Conservation (phyloP, 1,284 basidiomycete genomes). For the Sporisorium iseilematis-ciliati region DNA sequence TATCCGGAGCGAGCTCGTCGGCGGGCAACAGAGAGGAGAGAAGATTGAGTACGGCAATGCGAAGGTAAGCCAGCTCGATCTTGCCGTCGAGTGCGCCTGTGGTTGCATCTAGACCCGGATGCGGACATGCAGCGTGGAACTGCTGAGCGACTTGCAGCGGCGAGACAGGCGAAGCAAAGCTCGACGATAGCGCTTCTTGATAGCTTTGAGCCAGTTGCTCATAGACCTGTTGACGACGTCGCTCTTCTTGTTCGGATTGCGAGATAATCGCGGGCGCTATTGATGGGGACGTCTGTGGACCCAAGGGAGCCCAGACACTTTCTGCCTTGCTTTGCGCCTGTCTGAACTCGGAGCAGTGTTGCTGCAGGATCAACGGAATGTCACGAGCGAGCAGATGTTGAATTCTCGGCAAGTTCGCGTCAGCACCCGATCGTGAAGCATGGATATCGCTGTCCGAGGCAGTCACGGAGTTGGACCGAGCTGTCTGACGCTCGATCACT, state of each 20-base stretch:
- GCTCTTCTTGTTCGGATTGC: slow-evolving; percentile 12
- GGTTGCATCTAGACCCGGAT: slow-evolving; percentile 35
- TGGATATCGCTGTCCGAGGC: slow-evolving; percentile 20
- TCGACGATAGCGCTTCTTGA: slow-evolving; percentile 1
- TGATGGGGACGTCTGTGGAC: slow-evolving; percentile 2
- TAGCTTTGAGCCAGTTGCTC: slow-evolving; percentile 8
- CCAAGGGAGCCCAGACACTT: slow-evolving; percentile 40
- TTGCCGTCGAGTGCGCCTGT: slow-evolving; percentile 37
- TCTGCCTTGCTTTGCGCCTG: slow-evolving; percentile 22
- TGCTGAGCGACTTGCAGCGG: slow-evolving; percentile 33
- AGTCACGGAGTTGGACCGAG: neutral
- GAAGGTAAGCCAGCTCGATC: slow-evolving; percentile 39
- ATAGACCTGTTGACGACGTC: slow-evolving; percentile 17
- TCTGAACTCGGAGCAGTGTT: slow-evolving; percentile 44
- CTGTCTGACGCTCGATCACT: slow-evolving; percentile 18
- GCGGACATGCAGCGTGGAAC: slow-evolving; percentile 26
- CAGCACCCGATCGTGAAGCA: slow-evolving; percentile 4
- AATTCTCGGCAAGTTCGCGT: slow-evolving; percentile 17
- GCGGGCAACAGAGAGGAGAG: slow-evolving; percentile 43
- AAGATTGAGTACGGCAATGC: slow-evolving; percentile 33
- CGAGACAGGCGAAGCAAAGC: neutral
- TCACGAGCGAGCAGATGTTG: slow-evolving; percentile 40
- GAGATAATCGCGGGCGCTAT: neutral
- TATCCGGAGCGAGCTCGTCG: slow-evolving; percentile 47
- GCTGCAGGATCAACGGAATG: slow-evolving; percentile 43